Conservation (phyloP, 2,329 filamentous ascomycete genomes). For the Aureobasidium sp. region DNA sequence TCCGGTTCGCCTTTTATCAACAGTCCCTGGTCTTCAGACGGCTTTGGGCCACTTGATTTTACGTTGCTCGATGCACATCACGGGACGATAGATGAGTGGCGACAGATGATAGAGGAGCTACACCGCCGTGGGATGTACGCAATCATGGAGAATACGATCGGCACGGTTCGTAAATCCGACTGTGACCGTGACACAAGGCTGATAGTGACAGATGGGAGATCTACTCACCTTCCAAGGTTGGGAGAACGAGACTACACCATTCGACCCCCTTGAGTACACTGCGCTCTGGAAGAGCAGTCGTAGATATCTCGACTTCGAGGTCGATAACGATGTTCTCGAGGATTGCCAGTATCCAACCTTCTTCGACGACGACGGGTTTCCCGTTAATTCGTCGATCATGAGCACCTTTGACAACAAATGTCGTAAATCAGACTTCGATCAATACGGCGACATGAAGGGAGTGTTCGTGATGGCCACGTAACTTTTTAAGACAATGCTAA, state of each 20-base stretch:
- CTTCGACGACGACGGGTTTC: slow-evolving; percentile 55
- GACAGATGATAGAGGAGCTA: slow-evolving; percentile 51
- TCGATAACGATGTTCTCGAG: slow-evolving; percentile 47
- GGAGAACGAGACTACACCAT: slow-evolving; percentile 53
- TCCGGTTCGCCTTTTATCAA: slow-evolving; percentile 59
- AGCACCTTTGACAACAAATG: slow-evolving; percentile 24
- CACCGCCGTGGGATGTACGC: slow-evolving; percentile 59
- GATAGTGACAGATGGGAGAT: slow-evolving; percentile 43
- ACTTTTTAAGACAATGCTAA: background rate
- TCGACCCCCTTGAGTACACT: slow-evolving; percentile 49
- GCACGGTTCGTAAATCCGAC: slow-evolving; percentile 33
- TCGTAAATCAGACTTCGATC: slow-evolving; percentile 17
- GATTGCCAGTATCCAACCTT: slow-evolving; percentile 51
- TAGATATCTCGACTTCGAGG: slow-evolving; percentile 52
- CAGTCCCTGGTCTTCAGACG: slow-evolving; percentile 56
- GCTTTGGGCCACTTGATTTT: slow-evolving; percentile 53
- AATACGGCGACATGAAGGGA: slow-evolving; percentile 57
- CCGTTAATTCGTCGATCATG: slow-evolving; percentile 30
- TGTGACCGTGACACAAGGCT: too few relatives aligned
- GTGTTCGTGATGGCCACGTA: slow-evolving; percentile 30
- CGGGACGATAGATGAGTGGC: slow-evolving; percentile 54
- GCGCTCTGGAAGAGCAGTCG: slow-evolving; percentile 50
- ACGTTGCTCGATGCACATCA: slow-evolving; percentile 58
- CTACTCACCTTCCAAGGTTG: slow-evolving; percentile 56
- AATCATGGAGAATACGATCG: slow-evolving; percentile 58